These are phyloP conservation scores for Vicia faba DNA, from an alignment of 306 rosid genomes.

Conservation along the genomic window DNA sequence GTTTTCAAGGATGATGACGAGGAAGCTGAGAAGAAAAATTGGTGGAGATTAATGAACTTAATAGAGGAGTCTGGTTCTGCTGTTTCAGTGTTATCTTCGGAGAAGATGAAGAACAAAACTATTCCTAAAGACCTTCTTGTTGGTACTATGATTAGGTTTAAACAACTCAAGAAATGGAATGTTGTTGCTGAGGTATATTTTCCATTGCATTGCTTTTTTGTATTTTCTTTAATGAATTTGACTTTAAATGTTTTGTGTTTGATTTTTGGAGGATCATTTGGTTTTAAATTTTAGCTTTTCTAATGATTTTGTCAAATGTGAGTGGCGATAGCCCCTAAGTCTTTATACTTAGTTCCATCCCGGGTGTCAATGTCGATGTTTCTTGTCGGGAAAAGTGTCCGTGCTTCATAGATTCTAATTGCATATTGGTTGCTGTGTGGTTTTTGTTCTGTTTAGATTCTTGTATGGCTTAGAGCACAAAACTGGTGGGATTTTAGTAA, in stretches of 20 bases:
- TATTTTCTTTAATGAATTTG: neutral
- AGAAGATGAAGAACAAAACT: conserved; percentile 47
- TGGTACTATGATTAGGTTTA: conserved; percentile 86
- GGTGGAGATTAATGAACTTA: conserved; percentile 81
- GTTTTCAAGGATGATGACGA: conserved; percentile 74
- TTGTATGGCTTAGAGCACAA: conserved; percentile 85
- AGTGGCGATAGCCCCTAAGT: no score
- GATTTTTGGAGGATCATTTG: no score
- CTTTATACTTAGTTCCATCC: no score
- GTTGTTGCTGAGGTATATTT: conserved; percentile 76
- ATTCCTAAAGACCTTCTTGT: conserved; percentile 68
- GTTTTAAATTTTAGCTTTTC: no score
- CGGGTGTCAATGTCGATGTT: neutral
- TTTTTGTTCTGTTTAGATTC: conserved; percentile 59
- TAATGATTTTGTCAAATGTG: no score
- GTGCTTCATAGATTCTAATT: neutral
- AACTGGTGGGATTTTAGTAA: conserved; percentile 89
- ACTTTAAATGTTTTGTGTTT: neutral
- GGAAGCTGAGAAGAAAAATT: conserved; percentile 81
- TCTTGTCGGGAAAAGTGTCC: neutral
- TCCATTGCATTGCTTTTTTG: neutral
- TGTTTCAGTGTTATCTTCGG: conserved; percentile 62
- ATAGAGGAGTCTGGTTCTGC: conserved; percentile 82
- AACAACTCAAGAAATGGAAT: conserved; percentile 85
- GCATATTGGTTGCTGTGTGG: no score